phyloP scores from a whole-genome alignment of 805 yeast species.

The Ogataea ramenticola region DNA sequence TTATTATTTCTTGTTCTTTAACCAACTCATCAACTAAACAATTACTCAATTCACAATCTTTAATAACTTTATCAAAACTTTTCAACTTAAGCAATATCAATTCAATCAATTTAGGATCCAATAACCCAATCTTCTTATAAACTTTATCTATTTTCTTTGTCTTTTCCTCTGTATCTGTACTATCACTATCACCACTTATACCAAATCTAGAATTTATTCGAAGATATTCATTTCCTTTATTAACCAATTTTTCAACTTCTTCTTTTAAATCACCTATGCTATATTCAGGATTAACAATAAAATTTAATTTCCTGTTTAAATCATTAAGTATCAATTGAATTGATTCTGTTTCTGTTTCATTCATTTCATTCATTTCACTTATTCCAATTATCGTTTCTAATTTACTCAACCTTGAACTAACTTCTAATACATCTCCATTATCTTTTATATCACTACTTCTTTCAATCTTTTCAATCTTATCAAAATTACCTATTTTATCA shows the following conservation, averaged over 20 bases:
- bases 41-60: conserved; percentile 2
- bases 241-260: conserved; percentile 7
- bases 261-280: conserved; percentile 9
- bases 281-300: conserved; percentile 12
- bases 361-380: background rate
- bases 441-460: background rate
- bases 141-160: background rate
- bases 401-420: background rate
- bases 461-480: too few species aligned
- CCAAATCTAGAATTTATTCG: too few species aligned
- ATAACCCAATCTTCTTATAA: background rate
- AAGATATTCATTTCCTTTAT: conserved; percentile 6
- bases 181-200: too few species aligned
- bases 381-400: background rate
- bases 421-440: background rate
- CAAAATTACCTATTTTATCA: too few species aligned
- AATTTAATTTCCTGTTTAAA: conserved; percentile 14
- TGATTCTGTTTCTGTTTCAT: conserved; percentile 2
- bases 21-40: conserved; percentile 3
- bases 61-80: background rate
- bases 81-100: conserved; percentile 8
- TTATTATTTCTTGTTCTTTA: background rate
- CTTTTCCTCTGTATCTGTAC: background rate
- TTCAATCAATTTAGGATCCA: background rate
- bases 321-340: conserved; percentile 20